These are phyloP conservation scores for Ophiostoma piceae DNA, from an alignment of 2,329 filamentous ascomycete species.

Conservation along the genomic window DNA sequence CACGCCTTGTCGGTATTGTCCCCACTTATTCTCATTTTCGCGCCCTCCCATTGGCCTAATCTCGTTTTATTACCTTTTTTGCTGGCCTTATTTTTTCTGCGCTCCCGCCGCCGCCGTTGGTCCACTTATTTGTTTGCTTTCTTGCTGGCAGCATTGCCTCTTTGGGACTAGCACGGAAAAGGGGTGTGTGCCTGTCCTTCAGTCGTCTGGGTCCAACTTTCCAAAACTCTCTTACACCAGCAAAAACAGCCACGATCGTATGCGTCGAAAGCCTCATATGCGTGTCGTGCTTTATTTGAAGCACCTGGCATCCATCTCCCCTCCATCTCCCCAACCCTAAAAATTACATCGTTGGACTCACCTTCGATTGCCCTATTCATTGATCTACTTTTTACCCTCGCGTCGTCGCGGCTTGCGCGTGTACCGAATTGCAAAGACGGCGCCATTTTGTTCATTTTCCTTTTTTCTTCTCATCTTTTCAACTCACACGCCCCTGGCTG, in stretches of 20 bases:
- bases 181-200: conserved; percentile 15
- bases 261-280: not conserved
- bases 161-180: conserved; percentile 15
- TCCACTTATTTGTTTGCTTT: conserved; percentile 18
- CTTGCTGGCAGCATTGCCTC: conserved; percentile 17
- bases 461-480: not conserved
- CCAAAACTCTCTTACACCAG: conserved; percentile 25
- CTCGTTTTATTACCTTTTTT: conserved; percentile 17
- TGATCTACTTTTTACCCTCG: conserved; percentile 8
- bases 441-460: not conserved
- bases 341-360: not conserved
- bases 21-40: conserved; percentile 12
- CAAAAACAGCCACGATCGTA: conserved; percentile 19
- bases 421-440: conserved; percentile 7
- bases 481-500: not conserved
- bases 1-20: not conserved
- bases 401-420: conserved; percentile 5
- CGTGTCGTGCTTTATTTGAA: not conserved
- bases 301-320: not conserved
- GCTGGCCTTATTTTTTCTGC: not conserved
- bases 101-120: conserved; percentile 14
- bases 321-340: not conserved
- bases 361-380: not conserved
- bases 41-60: conserved; percentile 13
- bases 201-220: conserved; percentile 5